These are phyloP conservation scores for Psidium friedrichsthalianum DNA, from an alignment of 345 rosid species.

Conservation along the genomic window DNA sequence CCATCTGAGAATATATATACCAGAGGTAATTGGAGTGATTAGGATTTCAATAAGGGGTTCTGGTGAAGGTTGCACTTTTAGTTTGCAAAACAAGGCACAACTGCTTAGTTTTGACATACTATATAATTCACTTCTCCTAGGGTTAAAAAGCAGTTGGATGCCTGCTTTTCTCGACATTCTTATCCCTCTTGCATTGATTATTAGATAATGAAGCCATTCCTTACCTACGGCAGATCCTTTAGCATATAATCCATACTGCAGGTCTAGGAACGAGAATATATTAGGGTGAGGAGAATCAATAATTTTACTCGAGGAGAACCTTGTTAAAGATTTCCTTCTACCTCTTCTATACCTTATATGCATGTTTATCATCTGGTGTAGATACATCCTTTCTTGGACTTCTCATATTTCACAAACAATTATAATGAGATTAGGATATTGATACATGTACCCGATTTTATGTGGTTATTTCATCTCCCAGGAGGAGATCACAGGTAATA, in stretches of 20 bases:
- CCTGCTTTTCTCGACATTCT: background rate
- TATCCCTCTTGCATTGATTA: background rate
- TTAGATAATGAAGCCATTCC: background rate
- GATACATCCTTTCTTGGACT: background rate
- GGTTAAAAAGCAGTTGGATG: background rate
- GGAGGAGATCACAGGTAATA: background rate
- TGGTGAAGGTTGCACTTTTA: background rate
- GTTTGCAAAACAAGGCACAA: background rate
- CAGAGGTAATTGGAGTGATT: slow-evolving; percentile 54
- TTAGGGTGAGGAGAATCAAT: background rate
- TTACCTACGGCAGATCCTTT: background rate
- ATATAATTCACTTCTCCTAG: background rate
- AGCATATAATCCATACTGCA: background rate
- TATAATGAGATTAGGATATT: background rate
- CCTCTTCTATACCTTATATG: background rate
- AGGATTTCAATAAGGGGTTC: background rate
- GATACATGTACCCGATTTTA: background rate
- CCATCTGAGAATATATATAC: slow-evolving; percentile 91
- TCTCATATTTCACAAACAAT: background rate
- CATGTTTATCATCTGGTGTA: background rate
- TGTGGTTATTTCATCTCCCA: background rate
- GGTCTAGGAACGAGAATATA: background rate
- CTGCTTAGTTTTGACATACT: background rate
- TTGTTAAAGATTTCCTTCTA: background rate
- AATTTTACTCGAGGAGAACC: background rate